Evolutionary conservation across 331 rosid genomes (phyloP), one percentile per base, ranked within the genome.

Genomic region (Prunus yedoensis): DNA sequence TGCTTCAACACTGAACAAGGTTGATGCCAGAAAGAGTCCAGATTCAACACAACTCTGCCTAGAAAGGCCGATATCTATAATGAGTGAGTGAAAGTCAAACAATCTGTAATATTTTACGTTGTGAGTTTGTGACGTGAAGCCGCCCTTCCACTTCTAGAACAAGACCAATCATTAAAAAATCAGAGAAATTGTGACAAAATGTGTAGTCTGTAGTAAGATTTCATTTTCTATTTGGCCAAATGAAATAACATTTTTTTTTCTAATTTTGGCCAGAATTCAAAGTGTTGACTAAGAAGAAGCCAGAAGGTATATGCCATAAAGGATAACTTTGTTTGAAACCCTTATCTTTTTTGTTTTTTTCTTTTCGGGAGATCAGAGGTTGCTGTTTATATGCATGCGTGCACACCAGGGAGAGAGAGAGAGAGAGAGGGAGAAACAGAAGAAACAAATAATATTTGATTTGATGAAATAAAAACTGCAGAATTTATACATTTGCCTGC

Each of bases 401-500:
- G 57, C 13, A 46, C 18, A 47, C 27, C 57, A 13, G 2, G 1
- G n/a, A n/a, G n/a, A n/a, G 35, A 11, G 61, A 74, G 46, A 72
- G n/a, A 45, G 28, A 17, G 10, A 14, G 58, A 4, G n/a, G 25
- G 12, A 10, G 2, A 32, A 9, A 25, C 20, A 41, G 56, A 23
- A 59, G 32, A 61, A 74, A 61, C 4, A 43, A 60, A 73, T 27
- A 73, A 17, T 15, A 46, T 18, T 4, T 14, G 70, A 61, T 27
- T 49, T 4, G 4, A 60, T 38, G 18, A 27, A n/a, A 18, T 5
- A 73, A 8, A 60, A 32, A 73, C 38, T 30, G 64, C 81, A 63
- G 61, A 76, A 81, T 64, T 35, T 77, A 75, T 75, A 57, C 70
- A 75, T 62, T 69, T 65, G 69, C 56, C 51, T 47, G 50, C 13